Base-by-base conservation (phyloP, 257 asterid genomes). In the Scutellaria barbata region DNA sequence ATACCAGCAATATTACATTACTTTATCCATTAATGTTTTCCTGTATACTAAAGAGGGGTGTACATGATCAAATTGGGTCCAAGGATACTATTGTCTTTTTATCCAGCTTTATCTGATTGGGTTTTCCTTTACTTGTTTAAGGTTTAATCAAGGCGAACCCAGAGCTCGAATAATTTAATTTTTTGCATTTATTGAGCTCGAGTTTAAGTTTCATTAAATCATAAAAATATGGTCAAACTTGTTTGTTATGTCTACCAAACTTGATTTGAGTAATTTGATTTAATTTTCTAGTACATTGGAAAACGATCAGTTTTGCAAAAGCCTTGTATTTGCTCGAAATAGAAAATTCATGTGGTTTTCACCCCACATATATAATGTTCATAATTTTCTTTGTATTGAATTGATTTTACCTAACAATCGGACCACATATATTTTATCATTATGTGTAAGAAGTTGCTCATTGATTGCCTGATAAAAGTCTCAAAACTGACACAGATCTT, bases 401-500 rank as follows among this genome's bases (percentile, higher is more conserved):
- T 65, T 74, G 65, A 40, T 60, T 74, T 37, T 51, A 67, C 81
- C 74, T 60, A 61, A 75, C 57, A 16, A 53, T 40, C 72, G 72
- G 79, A 67, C 79, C 84, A 79, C 76, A 78, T 72, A 79, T 58
- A 51, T 69, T 33, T 62, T 63, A 42, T 7, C 39, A 42, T n/a
- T n/a, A n/a, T 55, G 35, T 69, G 74, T 30, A 35, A 73, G 46
- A 68, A 75, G 12, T 68, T 60, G 81, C 47, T 20, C 68, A 81
- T 63, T 81, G 68, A 78, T 57, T 76, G 48, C 71, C 74, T 57
- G 60, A 53, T 64, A 30, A 73, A 68, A 73, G 43, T 46, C 63
- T 78, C 50, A 48, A 14, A 67, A 66, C 73, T 77, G 81, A 83
- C 84, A 75, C 74, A 78, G 76, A 80, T 75, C 72, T 74, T 63